Conservation (phyloP, 495 filamentous ascomycete species). For the Neurospora tetraspora region DNA sequence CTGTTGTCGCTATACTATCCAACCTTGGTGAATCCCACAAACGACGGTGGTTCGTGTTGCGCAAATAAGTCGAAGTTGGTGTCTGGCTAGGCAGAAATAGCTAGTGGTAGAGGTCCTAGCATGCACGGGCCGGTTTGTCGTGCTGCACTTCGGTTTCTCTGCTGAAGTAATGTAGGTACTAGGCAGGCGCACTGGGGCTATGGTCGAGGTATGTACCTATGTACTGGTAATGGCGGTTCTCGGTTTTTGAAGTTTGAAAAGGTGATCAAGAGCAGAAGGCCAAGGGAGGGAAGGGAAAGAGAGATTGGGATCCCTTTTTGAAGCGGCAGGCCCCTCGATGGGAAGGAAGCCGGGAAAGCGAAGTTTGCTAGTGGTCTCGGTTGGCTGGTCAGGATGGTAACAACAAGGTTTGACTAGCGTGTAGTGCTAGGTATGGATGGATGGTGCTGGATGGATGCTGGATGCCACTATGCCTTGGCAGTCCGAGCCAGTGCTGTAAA, state of each 20-base stretch:
- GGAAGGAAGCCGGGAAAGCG: not conserved
- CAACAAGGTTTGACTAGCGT: not conserved
- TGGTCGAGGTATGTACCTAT: not conserved
- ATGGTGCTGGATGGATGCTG: not conserved
- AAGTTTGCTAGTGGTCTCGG: not conserved
- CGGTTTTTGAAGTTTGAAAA: not conserved
- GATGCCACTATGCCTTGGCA: not conserved
- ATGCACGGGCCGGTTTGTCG: not conserved
- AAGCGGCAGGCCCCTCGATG: not conserved
- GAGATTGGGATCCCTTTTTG: conserved; percentile 1
- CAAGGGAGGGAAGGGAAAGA: not conserved
- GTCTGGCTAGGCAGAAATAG: not conserved
- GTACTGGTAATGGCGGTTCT: not conserved
- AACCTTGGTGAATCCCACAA: not conserved
- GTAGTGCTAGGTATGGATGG: not conserved
- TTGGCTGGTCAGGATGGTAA: not conserved
- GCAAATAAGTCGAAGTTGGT: not conserved
- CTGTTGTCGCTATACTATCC: not conserved
- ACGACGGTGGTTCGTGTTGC: not conserved
- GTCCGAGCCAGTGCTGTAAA: not conserved
- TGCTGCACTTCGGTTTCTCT: not conserved
- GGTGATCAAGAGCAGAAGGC: not conserved
- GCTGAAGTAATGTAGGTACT: not conserved
- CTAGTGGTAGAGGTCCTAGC: not conserved
- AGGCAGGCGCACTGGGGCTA: not conserved